phyloP scores from a whole-genome alignment of 2,329 filamentous ascomycete species.

The Xylariales sp. region DNA sequence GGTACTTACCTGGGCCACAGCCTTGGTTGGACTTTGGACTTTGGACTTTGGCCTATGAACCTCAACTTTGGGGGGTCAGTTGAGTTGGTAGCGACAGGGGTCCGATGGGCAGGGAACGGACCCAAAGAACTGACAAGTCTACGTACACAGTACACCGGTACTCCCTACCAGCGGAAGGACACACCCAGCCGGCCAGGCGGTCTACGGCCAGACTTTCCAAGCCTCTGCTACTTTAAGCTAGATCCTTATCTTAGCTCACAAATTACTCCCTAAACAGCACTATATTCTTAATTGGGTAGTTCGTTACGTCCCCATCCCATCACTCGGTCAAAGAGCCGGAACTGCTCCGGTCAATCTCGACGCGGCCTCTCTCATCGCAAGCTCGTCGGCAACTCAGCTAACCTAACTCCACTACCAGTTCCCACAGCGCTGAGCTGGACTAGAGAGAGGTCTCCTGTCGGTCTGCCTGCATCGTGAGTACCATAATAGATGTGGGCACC shows the following conservation, averaged over 20 bases:
- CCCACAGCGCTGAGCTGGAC: too few relatives aligned
- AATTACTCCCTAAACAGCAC: background rate
- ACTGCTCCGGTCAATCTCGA: constrained; percentile 5
- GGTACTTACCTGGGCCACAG: too few relatives aligned
- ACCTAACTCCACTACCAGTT: too few relatives aligned
- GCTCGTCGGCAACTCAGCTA: constrained; percentile 3
- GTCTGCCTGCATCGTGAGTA: constrained; percentile 3
- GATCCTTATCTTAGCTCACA: background rate
- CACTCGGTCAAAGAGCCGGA: constrained; percentile 5
- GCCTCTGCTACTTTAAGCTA: background rate
- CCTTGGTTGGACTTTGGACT: too few relatives aligned
- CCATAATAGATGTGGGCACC: background rate
- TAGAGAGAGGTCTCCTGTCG: background rate
- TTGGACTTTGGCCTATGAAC: too few relatives aligned
- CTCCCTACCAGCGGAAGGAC: background rate
- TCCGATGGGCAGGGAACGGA: background rate
- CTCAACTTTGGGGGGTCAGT: too few relatives aligned
- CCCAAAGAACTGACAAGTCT: background rate
- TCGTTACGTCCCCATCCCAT: background rate
- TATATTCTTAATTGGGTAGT: background rate
- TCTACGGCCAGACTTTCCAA: background rate
- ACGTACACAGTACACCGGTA: background rate
- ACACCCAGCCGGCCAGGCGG: background rate
- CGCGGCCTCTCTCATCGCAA: background rate
- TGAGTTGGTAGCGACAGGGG: too few relatives aligned